phyloP scores from a whole-genome alignment of 768 basidiomycete species.

The Lepiota venenata region DNA sequence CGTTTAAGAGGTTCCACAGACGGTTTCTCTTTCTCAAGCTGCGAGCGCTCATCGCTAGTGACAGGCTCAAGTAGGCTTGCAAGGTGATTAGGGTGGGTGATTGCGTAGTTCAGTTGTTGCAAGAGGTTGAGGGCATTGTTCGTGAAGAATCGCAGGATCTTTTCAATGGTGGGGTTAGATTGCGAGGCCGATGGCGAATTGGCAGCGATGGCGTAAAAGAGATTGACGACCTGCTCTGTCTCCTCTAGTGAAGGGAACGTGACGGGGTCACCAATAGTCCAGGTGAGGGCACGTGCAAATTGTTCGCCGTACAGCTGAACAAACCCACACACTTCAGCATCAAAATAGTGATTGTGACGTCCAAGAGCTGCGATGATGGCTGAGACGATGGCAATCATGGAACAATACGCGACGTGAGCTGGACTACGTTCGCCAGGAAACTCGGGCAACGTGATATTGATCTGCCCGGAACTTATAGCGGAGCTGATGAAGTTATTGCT shows the following conservation, averaged over 20 bases:
- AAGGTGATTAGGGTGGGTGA: constrained; percentile 89
- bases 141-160: constrained; percentile 68
- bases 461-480: constrained; percentile 70
- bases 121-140: constrained; percentile 68
- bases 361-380: constrained; percentile 64
- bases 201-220: constrained; percentile 74
- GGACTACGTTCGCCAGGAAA: constrained; percentile 75
- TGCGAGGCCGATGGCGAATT: constrained; percentile 45
- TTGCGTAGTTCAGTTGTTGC: constrained; percentile 85
- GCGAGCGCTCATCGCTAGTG: constrained; percentile 66
- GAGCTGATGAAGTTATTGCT: constrained; percentile 77
- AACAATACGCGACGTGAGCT: constrained; percentile 78
- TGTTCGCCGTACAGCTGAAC: constrained; percentile 84
- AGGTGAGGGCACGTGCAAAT: constrained; percentile 69
- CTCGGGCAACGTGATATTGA: constrained; percentile 66
- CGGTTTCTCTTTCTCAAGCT: constrained; percentile 64
- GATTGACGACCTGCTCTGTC: constrained; percentile 70
- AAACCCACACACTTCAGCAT: constrained; percentile 81
- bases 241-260: constrained; percentile 78
- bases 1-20: constrained; percentile 62
- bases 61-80: constrained; percentile 79
- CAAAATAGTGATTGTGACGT: constrained; percentile 72
- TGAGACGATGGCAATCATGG: constrained; percentile 78
- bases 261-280: constrained; percentile 80
- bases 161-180: constrained; percentile 49